Percentiles rank a stretch among this genome's conserved stretches.
Conservation (phyloP, 352 stramenopile genomes). For the Pythium guiyangense region DNA sequence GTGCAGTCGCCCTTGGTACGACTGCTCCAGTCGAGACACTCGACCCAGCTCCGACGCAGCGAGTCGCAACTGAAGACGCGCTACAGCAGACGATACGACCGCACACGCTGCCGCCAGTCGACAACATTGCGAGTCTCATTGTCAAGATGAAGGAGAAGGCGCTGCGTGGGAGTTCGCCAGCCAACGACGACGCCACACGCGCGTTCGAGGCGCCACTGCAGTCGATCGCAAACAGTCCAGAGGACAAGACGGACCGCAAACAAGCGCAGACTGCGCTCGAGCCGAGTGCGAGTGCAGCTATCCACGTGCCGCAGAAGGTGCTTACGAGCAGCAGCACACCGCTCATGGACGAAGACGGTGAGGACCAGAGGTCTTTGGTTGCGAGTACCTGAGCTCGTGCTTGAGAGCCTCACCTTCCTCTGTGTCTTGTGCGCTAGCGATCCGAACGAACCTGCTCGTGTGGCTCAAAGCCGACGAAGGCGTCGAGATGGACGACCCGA, state of each 20-base stretch:
- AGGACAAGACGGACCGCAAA: no score
- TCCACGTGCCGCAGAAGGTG: no score
- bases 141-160: conserved; percentile 22
- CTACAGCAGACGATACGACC: background rate
- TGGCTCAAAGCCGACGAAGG: conserved; percentile 53
- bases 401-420: no score
- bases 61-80: background rate
- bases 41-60: background rate
- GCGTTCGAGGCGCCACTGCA: no score
- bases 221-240: background rate
- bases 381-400: no score
- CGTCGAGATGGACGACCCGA: conserved; percentile 37
- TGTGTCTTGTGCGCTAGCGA: conserved; percentile 12
- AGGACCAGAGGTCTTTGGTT: no score
- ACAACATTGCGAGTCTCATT: conserved; percentile 20
- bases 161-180: background rate
- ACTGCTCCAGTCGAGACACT: no score
- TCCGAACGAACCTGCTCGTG: conserved; percentile 26
- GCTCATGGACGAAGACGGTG: no score
- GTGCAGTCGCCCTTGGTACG: no score
- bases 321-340: no score
- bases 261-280: no score
- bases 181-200: background rate
- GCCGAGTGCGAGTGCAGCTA: no score
- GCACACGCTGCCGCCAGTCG: conserved; percentile 4